Evolutionary conservation across 1,139 yeast genomes (phyloP).

Genomic region (Debaryomycetaceae sp.): DNA sequence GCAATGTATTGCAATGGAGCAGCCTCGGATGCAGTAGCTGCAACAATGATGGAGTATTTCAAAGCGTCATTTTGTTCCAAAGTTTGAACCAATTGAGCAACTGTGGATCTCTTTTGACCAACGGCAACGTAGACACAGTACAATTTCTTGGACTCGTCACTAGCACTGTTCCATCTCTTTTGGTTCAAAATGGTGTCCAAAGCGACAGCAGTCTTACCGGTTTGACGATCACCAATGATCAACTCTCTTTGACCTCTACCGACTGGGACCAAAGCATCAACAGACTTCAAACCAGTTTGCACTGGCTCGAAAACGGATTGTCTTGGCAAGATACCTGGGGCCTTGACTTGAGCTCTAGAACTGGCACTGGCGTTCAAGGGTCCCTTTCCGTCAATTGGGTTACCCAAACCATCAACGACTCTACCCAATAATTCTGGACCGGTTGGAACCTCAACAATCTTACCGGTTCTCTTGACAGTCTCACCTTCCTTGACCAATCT

Average conservation of each 20-base stretch:
- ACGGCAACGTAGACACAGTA: conserved; percentile 99
- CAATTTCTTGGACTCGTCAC: conserved; percentile 94
- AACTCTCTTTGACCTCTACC: conserved; percentile 99
- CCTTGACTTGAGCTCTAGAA: conserved; percentile 97
- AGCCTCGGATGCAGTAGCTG: conserved; percentile 99
- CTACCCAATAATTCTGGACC: conserved; percentile 99
- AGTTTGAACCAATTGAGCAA: conserved; percentile 98
- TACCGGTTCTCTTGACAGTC: conserved; percentile 99
- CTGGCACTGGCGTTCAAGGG: conserved; percentile 85
- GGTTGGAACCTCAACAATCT: conserved; percentile 98
- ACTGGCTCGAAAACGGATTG: conserved; percentile 98
- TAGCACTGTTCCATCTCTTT: conserved; percentile 96
- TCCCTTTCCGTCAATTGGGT: conserved; percentile 99
- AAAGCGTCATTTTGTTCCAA: conserved; percentile 97
- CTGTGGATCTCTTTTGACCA: conserved; percentile 99
- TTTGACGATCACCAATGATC: conserved; percentile 99
- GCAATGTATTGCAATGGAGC: conserved; percentile 99
- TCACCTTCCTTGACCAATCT: conserved; percentile 99
- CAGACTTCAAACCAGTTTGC: conserved; percentile 99
- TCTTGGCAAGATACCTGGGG: conserved; percentile 99
- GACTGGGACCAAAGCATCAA: conserved; percentile 97
- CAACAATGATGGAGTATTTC: conserved; percentile 96
- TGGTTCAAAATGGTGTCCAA: conserved; percentile 97
- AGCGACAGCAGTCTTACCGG: conserved; percentile 99
- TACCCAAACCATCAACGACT: conserved; percentile 99